Base-by-base conservation (phyloP, 2,329 filamentous ascomycete species). In the Diaporthe amygdali region DNA sequence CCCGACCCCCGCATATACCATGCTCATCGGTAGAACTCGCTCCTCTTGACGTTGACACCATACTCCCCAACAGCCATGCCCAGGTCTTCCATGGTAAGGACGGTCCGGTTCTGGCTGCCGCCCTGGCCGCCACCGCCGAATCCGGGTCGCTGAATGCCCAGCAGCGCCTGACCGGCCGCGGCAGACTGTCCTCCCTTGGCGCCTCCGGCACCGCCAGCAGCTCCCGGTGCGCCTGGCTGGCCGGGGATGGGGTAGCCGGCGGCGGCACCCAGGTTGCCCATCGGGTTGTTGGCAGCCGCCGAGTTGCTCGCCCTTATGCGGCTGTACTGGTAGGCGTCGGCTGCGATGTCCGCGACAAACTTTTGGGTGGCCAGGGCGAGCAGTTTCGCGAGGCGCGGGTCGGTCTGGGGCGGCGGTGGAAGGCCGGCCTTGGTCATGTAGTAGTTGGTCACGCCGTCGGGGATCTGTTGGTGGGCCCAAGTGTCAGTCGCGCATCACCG, bases 41-140 rank as follows among this genome's bases (percentile, higher is more conserved):
- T 95, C 74, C 96, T 89, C 90, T 97, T 98, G 67, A 98, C 93
- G 80, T 97, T 99, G 66, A 99, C 95, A 1, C 96, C 96, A 80
- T 98, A 99, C 86, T 99, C 96, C 39, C 94, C 94, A 37, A 98
- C 96, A 1, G 96, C 96, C 95, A 98, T 98, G 20, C 96, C 96
- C 77, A 99, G 82, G 81, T 99, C 96, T 83, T 99, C 96, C 96
- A 99, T 98, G 0, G 96, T 98, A 73, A 99, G 86, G 69, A 99
- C 96, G 22, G 96, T 98, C 74, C 95, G 89, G 74, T 97, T 97
- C 84, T 97, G 94, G 69, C 91, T 93, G 1, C 94, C 94, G 34
- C 95, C 95, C 78, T 95, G 94, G 0, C 95, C 95, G 76, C 96
- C 96, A 74, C 96, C 96, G 20, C 94, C 94, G 78, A 92, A 96